Percentiles rank a stretch among this genome's conserved stretches.
phyloP scores from a whole-genome alignment of 768 basidiomycete species.

The Suillus subaureus region DNA sequence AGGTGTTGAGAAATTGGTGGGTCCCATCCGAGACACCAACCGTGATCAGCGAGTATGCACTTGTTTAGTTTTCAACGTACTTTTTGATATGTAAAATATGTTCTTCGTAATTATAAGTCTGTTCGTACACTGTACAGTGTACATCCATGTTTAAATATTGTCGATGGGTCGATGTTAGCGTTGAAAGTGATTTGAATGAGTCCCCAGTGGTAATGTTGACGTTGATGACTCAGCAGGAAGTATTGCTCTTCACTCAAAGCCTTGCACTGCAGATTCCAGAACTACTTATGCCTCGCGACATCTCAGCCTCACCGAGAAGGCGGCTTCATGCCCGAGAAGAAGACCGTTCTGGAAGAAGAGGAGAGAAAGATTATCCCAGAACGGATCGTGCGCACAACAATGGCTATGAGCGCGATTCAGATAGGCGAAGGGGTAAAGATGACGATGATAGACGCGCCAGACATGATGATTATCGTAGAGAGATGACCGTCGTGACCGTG shows the following conservation, averaged over 20 bases:
- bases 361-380: constrained; percentile 12
- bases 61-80: background rate
- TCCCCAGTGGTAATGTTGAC: no score
- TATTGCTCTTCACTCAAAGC: background rate
- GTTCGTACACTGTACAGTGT: background rate
- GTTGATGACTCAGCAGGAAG: constrained; percentile 6
- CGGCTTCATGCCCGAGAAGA: constrained; percentile 14
- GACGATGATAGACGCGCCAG: constrained; percentile 18
- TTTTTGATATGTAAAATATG: background rate
- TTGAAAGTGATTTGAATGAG: background rate
- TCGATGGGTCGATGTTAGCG: no score
- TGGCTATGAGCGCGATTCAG: constrained; percentile 15
- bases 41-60: background rate
- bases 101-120: background rate
- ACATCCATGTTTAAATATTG: background rate
- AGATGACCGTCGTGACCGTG: constrained; percentile 15
- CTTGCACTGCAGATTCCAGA: background rate
- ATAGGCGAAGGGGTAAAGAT: constrained; percentile 24
- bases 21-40: background rate
- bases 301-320: constrained; percentile 10
- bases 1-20: background rate
- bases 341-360: constrained; percentile 16
- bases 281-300: constrained; percentile 5
- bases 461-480: constrained; percentile 12
- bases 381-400: background rate